Percentiles rank a stretch among this genome's conserved stretches.
Evolutionary conservation across 345 rosid species (phyloP).

Genomic region (Triadica sebifera): DNA sequence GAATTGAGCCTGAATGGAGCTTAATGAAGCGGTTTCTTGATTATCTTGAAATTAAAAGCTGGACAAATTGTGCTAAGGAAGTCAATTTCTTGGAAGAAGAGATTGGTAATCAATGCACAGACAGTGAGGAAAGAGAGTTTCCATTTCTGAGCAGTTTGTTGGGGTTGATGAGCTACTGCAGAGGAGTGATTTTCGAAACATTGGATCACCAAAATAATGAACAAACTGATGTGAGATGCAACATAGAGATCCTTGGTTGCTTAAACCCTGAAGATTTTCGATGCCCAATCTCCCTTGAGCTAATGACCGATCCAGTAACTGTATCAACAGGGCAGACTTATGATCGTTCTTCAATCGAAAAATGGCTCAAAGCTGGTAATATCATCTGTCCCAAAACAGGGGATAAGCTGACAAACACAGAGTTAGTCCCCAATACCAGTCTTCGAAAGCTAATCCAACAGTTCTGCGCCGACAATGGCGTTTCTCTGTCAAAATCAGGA

Average conservation of each 20-base stretch:
- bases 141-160: slow-evolving; percentile 54
- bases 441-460: slow-evolving; percentile 59
- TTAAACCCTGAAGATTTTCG: slow-evolving; percentile 72
- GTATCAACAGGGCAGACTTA: slow-evolving; percentile 83
- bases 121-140: slow-evolving; percentile 40
- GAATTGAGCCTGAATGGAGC: slow-evolving; percentile 45
- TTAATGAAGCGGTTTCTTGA: slow-evolving; percentile 45
- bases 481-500: slow-evolving; percentile 36
- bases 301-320: slow-evolving; percentile 82
- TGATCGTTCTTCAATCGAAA: slow-evolving; percentile 73
- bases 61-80: slow-evolving; percentile 64
- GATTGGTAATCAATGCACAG: slow-evolving; percentile 33
- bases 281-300: slow-evolving; percentile 84
- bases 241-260: slow-evolving; percentile 43
- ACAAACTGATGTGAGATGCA: slow-evolving; percentile 27
- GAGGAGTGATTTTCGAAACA: slow-evolving; percentile 57
- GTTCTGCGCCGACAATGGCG: slow-evolving; percentile 47
- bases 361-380: slow-evolving; percentile 80
- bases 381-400: slow-evolving; percentile 74
- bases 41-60: slow-evolving; percentile 49
- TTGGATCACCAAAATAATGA: slow-evolving; percentile 27
- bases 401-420: slow-evolving; percentile 49
- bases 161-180: slow-evolving; percentile 63
- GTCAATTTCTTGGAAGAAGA: slow-evolving; percentile 59
- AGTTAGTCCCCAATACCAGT: slow-evolving; percentile 53